Base-by-base conservation (phyloP, 495 filamentous ascomycete species). In the Aspergillus heteromorphus region DNA sequence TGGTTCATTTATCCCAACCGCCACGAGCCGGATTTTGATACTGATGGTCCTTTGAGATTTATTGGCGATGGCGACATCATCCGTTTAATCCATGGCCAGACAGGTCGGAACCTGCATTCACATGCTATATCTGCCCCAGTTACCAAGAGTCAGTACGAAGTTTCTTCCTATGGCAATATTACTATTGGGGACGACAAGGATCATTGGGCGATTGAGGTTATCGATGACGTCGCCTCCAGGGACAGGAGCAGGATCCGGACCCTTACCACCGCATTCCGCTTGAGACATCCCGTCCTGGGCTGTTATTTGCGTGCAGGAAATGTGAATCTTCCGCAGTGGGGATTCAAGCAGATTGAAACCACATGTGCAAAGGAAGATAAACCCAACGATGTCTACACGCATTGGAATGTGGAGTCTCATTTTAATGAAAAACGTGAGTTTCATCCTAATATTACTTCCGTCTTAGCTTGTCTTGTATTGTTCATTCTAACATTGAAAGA, bases 1-100 rank as follows among this genome's bases (percentile, higher is more conserved):
- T 98, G 93, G 93, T 97, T 92, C 71, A 95, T 98, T 68, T 96
- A 96, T 65, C 95, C 93, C 16, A 93, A 91, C 73, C 87, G 93
- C 40, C 60, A 76, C 27, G 79, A 92, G 30, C 68, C 78, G 3
- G 86, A 88, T n/a, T 95, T 83, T 62, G 80, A 90, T 61, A 69
- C 82, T 2, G 83, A 87, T 27, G 83, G 77, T 29, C 76, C 79
- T 8, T 74, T 91, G 43, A 82, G 83, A 55, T 95, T 84, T 66
- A 80, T 96, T 58, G 87, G 81, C 10, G 83, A 97, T 65, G 85
- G 86, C 43, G 81, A 89, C 64, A 72, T 81, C 40, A 82, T 98
- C 61, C 92, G 93, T 52, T 76, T 98, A 10, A 92, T 98, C 60
- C 93, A 98, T 66, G 83, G 89, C 49, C 91, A 96, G 70, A 98